These are phyloP conservation scores for Ogataea paradorogensis DNA, from an alignment of 805 yeast genomes.

Conservation along the genomic window DNA sequence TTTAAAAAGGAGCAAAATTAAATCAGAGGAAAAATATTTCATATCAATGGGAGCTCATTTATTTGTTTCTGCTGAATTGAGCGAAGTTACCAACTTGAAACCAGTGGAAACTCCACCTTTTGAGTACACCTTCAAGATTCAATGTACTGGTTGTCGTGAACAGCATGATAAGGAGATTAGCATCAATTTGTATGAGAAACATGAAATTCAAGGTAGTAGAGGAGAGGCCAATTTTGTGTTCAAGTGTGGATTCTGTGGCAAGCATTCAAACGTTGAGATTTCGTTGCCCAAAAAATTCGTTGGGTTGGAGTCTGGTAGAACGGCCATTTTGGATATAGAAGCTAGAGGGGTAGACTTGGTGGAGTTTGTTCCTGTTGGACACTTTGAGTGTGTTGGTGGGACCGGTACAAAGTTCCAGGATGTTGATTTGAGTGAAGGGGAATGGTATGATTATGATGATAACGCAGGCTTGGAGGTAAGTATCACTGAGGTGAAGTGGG, in stretches of 20 bases:
- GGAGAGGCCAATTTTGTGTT: constrained; percentile 85
- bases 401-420: constrained; percentile 50
- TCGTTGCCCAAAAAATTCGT: constrained; percentile 23
- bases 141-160: constrained; percentile 80
- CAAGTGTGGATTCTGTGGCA: constrained; percentile 35
- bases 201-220: constrained; percentile 64
- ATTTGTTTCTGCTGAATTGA: constrained; percentile 35
- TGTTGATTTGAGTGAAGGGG: constrained; percentile 72
- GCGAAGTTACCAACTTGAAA: constrained; percentile 35
- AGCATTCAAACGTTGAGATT: constrained; percentile 25
- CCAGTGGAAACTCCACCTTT: constrained; percentile 69
- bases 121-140: constrained; percentile 69
- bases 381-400: constrained; percentile 52
- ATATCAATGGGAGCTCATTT: constrained; percentile 25
- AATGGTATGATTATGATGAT: constrained; percentile 96
- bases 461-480: constrained; percentile 76
- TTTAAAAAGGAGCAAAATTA: background rate
- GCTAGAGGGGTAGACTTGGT: constrained; percentile 79
- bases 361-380: constrained; percentile 65
- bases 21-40: background rate
- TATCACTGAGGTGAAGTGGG: constrained; percentile 71
- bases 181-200: constrained; percentile 63
- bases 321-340: constrained; percentile 64
- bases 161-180: constrained; percentile 66
- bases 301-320: constrained; percentile 41